Evolutionary conservation across 805 yeast species (phyloP).

Genomic region (Saccharomycopsis lassenensis): DNA sequence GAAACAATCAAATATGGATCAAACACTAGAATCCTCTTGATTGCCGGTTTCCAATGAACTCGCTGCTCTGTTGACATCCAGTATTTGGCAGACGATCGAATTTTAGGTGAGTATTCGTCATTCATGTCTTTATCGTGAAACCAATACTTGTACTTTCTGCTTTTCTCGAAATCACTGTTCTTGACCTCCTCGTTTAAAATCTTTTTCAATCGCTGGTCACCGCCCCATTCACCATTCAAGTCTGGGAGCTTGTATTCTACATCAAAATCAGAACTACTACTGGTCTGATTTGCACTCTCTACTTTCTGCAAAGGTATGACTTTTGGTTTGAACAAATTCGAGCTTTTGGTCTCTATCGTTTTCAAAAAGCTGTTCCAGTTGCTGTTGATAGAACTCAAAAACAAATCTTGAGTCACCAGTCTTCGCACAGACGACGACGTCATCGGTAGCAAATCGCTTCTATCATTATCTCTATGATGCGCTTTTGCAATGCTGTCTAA

Average conservation of each 20-base stretch:
- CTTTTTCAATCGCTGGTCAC: conserved; percentile 48
- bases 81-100: conserved; percentile 48
- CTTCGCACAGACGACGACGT: not conserved
- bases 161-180: conserved; percentile 2
- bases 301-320: conserved; percentile 2
- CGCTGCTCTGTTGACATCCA: conserved; percentile 59
- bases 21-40: conserved; percentile 49
- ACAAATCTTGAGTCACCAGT: conserved; percentile 22
- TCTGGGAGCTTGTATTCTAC: conserved; percentile 24
- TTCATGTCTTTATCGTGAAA: conserved; percentile 5
- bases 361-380: conserved; percentile 43
- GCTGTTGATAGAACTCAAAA: conserved; percentile 28
- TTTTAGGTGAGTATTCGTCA: conserved; percentile 28
- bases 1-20: conserved; percentile 77
- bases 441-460: not conserved
- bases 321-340: conserved; percentile 18
- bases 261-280: not conserved
- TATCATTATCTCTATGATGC: conserved; percentile 1
- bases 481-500: conserved; percentile 36
- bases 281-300: not conserved
- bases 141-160: conserved; percentile 1
- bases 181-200: conserved; percentile 32
- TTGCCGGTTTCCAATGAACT: conserved; percentile 51
- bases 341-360: conserved; percentile 35
- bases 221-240: conserved; percentile 55